Evolutionary conservation across 2,329 filamentous ascomycete genomes (phyloP), one percentile per base, ranked within the genome.

Genomic region (Magnaporthiopsis poae): DNA sequence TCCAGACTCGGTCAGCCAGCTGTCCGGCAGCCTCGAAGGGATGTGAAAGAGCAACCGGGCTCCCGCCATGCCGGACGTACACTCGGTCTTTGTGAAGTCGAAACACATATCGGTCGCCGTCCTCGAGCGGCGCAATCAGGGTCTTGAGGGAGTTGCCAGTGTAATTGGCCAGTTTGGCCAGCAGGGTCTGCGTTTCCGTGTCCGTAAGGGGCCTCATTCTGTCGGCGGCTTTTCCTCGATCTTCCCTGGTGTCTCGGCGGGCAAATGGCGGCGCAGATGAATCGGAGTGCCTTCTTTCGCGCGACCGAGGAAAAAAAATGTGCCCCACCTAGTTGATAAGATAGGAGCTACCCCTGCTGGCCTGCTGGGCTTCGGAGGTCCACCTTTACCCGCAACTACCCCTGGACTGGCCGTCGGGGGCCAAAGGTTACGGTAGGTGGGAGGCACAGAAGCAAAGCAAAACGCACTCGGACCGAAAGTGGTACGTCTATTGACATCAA

Each of bases 161-260:
- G 82, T 98, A 99, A 77, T 92, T 91, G 67, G 95, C 95, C 60
- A 99, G 87, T 82, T 98, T 96, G 72, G 89, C 86, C 78, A 97
- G 96, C 72, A 96, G 86, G 1, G 90, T 90, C 76, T 71, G 70
- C 61, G 71, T 72, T 69, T 72, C 71, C 29, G 68, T 66, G 66
- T 72, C 71, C 7, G 70, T 71, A 33, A 72, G 68, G n/a, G 71
- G 70, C 15, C 71, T 70, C 71, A 72, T 72, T n/a, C 60, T 27
- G 39, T 27, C 21, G 35, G 21, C n/a, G 25, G 18, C 35, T 11
- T 35, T 18, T 36, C 21, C 5, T 27, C 3, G 63, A 60, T 59
- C 2, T n/a, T 46, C 39, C 18, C 13, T 46, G 39, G 12, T 46
- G 63, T 35, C 4, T 35, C 1, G 7, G 7, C n/a, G 8, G 8